Conservation (phyloP, 371 early-diverging fungal genomes). For the Mucor sp. region DNA sequence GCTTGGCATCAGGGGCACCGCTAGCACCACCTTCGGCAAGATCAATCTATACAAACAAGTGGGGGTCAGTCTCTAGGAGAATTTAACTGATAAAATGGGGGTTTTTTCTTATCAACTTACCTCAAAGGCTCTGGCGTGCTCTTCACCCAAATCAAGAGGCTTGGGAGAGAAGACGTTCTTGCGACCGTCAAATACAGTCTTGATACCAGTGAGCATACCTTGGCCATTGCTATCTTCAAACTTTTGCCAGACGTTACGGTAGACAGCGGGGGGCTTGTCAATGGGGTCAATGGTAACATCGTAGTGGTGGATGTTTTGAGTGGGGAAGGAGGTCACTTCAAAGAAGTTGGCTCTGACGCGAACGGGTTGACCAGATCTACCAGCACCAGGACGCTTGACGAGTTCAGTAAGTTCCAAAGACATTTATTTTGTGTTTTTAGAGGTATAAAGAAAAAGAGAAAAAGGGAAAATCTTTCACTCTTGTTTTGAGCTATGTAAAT, state of each 20-base stretch:
- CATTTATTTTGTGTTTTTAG: constrained; percentile 12
- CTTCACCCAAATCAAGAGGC: constrained; percentile 42
- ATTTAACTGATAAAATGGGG: neutral
- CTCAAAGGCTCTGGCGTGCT: constrained; percentile 43
- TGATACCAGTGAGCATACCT: constrained; percentile 34
- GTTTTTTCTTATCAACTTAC: constrained; percentile 20
- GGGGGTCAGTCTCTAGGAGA: neutral
- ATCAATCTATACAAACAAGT: constrained; percentile 33
- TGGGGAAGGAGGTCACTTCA: constrained; percentile 46
- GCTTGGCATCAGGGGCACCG: constrained; percentile 19
- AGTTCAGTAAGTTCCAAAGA: constrained; percentile 40
- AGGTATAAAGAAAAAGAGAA: constrained; percentile 6
- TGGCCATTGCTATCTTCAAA: constrained; percentile 40
- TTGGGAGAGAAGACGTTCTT: constrained; percentile 52
- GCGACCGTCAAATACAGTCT: constrained; percentile 56
- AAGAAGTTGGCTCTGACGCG: constrained; percentile 46
- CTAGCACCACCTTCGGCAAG: constrained; percentile 21
- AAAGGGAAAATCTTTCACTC: neutral
- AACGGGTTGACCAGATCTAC: constrained; percentile 32
- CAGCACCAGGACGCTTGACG: constrained; percentile 35
- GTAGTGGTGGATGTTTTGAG: constrained; percentile 46
- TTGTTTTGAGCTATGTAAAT: neutral
- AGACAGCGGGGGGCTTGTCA: constrained; percentile 42
- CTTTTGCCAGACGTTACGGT: constrained; percentile 49
- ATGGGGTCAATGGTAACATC: constrained; percentile 43